Conservation (phyloP, 345 rosid genomes). For the Pistacia integerrima region DNA sequence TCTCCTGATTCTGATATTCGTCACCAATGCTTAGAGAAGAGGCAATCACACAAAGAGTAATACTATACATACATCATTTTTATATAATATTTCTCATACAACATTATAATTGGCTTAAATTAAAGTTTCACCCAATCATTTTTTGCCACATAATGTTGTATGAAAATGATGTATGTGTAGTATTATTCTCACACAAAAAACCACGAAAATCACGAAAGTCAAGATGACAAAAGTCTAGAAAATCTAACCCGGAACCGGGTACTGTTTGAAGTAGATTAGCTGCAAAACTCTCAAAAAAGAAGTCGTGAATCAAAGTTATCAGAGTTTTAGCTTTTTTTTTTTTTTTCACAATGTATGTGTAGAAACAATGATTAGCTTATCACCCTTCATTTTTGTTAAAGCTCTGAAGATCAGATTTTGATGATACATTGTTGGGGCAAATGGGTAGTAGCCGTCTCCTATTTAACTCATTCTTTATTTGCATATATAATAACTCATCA, state of each 20-base stretch:
- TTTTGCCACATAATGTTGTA: too few species aligned
- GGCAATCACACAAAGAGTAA: conserved; percentile 11
- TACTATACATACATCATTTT: too few species aligned
- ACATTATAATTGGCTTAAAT: too few species aligned
- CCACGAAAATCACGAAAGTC: conserved; percentile 14
- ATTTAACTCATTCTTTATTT: too few species aligned
- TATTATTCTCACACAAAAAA: too few species aligned
- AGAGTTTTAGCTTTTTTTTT: background rate
- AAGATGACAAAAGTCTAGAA: conserved; percentile 27
- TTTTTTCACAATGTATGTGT: background rate
- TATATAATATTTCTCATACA: too few species aligned
- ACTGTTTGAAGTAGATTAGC: conserved; percentile 53
- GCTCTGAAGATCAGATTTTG: background rate
- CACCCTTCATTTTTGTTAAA: too few species aligned
- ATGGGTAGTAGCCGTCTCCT: too few species aligned
- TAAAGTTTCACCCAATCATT: too few species aligned
- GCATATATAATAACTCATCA: too few species aligned
- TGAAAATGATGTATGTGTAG: too few species aligned
- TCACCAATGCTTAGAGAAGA: conserved; percentile 50
- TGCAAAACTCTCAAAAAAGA: conserved; percentile 38
- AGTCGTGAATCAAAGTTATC: conserved; percentile 7
- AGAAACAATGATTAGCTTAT: background rate
- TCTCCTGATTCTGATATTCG: conserved; percentile 71
- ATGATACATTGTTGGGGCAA: too few species aligned
- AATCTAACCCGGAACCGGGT: conserved; percentile 27